These are phyloP conservation scores for Fusarium sambucinum DNA, from an alignment of 2,329 filamentous ascomycete genomes.

Conservation along the genomic window DNA sequence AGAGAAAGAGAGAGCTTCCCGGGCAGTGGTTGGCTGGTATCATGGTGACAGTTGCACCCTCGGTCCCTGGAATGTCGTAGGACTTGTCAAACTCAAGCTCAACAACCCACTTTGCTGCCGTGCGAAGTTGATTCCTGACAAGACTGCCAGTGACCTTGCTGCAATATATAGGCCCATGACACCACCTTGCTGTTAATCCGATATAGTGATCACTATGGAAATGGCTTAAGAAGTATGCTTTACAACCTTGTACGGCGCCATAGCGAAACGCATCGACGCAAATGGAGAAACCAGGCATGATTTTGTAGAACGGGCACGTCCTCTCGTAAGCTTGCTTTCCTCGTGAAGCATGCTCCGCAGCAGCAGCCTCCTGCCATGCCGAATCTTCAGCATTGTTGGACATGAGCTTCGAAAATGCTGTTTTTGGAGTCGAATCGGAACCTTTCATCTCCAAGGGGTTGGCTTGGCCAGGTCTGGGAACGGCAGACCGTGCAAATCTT, in stretches of 20 bases:
- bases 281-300: constrained; percentile 91
- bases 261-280: constrained; percentile 97
- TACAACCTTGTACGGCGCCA: constrained; percentile 89
- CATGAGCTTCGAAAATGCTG: constrained; percentile 95
- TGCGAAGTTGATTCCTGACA: constrained; percentile 85
- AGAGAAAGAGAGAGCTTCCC: constrained; percentile 92
- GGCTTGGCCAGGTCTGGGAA: constrained; percentile 82
- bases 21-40: constrained; percentile 97
- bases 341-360: constrained; percentile 79
- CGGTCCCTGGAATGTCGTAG: constrained; percentile 82
- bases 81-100: constrained; percentile 86
- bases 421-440: constrained; percentile 58
- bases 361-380: constrained; percentile 89
- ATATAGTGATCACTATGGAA: constrained; percentile 99
- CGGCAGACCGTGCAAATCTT: constrained; percentile 74
- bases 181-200: constrained; percentile 88
- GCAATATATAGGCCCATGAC: constrained; percentile 95
- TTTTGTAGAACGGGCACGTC: constrained; percentile 98
- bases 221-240: constrained; percentile 96
- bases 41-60: constrained; percentile 90
- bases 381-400: constrained; percentile 88
- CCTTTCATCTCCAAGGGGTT: constrained; percentile 76
- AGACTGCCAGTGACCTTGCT: constrained; percentile 92
- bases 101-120: constrained; percentile 87
- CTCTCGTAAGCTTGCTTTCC: constrained; percentile 89